phyloP scores from a whole-genome alignment of 345 rosid species.

The Citrus australasica region DNA sequence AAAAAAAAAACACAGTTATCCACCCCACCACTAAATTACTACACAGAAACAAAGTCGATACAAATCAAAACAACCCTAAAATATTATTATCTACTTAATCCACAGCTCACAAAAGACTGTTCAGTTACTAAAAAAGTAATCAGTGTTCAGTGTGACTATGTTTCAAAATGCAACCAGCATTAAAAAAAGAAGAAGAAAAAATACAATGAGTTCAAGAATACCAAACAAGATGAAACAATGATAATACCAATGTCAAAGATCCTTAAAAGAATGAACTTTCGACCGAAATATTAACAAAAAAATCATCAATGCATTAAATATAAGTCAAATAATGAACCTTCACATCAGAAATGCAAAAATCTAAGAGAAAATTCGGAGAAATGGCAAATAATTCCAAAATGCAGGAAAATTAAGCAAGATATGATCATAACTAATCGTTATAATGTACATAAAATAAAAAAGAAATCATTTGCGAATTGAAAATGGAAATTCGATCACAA shows the following conservation, averaged over 20 bases:
- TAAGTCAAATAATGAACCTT: not conserved
- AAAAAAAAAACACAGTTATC: not conserved
- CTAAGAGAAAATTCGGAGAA: not conserved
- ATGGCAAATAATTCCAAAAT: not conserved
- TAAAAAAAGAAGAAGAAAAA: not conserved
- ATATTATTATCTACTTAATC: not conserved
- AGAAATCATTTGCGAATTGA: not conserved
- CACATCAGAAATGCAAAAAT: not conserved
- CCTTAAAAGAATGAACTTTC: not conserved
- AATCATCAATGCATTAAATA: not conserved
- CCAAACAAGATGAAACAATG: not conserved
- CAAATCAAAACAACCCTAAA: not conserved
- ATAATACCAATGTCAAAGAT: not conserved
- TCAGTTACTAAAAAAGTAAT: not conserved
- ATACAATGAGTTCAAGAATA: not conserved
- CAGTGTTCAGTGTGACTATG: too few species aligned
- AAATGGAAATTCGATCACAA: not conserved
- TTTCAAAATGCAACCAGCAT: not conserved
- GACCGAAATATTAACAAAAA: not conserved
- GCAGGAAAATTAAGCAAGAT: not conserved
- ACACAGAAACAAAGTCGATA: not conserved
- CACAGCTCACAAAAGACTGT: not conserved
- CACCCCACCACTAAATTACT: not conserved
- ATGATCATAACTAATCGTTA: not conserved
- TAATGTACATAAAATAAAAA: not conserved